Evolutionary conservation across 2,329 filamentous ascomycete genomes (phyloP), one percentile per base, ranked within the genome.

Genomic region (Verticillium zaregamsianum): DNA sequence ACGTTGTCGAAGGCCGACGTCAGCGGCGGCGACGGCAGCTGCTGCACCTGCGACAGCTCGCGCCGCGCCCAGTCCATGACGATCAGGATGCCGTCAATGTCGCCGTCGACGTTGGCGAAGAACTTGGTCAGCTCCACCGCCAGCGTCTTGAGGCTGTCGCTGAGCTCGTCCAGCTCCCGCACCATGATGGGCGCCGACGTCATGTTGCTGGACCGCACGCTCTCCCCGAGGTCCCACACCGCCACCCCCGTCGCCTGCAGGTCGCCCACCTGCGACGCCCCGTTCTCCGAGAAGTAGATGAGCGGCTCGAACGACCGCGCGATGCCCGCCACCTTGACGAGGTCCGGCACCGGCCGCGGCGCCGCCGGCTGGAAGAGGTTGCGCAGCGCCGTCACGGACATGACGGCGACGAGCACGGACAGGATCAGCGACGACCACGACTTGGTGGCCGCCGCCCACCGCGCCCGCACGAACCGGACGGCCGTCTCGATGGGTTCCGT

Each of bases 31-130:
- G 85, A 82, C 7, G 87, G 86, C 23, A 84, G 78, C 25, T 81
- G 80, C 64, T 87, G 85, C 61, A 95, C 79, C 55, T 88, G 87
- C 63, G 87, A 82, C 15, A 98, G 85, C 74, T 97, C 93, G 66
- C 93, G 88, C 71, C 90, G 90, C 15, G 92, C 91, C 94, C 94
- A 97, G 72, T 97, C 92, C 93, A 98, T 97, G 59, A 96, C 92
- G 64, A 95, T 90, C 39, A 98, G 83, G 67, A 97, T 96, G 63
- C 90, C 90, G 72, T 97, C 94, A 68, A 98, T 90, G 70, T 97
- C 94, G 31, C 92, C 91, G 69, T 97, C 92, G 14, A 98, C 92
- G 66, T 93, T 92, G 59, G 93, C 91, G 73, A 97, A 97, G 79
- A 98, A 97, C 70, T 89, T 89, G 8, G 91, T 96, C 67, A 97